A percentile compares a stretch with the other conserved stretches of the same genome.
These are phyloP conservation scores for Elongisporangium prolatum DNA, from an alignment of 352 stramenopile genomes.

Conservation along the genomic window DNA sequence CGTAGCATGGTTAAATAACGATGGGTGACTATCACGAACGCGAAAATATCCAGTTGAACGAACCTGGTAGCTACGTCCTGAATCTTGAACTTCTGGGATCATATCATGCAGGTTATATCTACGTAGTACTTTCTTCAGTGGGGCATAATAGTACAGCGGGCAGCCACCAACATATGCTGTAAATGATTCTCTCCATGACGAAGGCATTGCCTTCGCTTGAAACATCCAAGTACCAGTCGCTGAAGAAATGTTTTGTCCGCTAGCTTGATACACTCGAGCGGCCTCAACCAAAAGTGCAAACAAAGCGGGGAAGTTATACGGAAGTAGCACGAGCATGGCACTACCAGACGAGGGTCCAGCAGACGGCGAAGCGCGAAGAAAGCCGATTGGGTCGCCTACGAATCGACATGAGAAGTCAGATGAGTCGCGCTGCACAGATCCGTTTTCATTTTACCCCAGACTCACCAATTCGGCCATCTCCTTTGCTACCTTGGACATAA, in stretches of 20 bases:
- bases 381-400: conserved; percentile 73
- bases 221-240: conserved; percentile 72
- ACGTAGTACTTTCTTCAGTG: conserved; percentile 76
- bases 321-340: conserved; percentile 73
- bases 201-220: conserved; percentile 83
- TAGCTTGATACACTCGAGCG: conserved; percentile 75
- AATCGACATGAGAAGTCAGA: not conserved
- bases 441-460: not conserved
- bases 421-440: not conserved
- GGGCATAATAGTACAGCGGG: conserved; percentile 78
- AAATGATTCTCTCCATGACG: conserved; percentile 80
- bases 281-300: conserved; percentile 82
- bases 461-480: conserved; percentile 66
- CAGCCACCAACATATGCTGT: conserved; percentile 69
- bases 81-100: conserved; percentile 79
- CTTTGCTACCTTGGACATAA: conserved; percentile 77
- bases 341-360: conserved; percentile 19
- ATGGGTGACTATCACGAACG: not conserved
- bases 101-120: conserved; percentile 89
- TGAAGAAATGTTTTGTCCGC: conserved; percentile 71
- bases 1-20: not conserved
- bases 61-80: conserved; percentile 76
- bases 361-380: conserved; percentile 45
- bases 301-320: conserved; percentile 85
- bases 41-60: not conserved